A percentile compares a stretch with the other conserved stretches of the same genome.
Evolutionary conservation across 225 moss, liverwort and hornwort species (phyloP).

Genomic region (Marchantia paleacea): DNA sequence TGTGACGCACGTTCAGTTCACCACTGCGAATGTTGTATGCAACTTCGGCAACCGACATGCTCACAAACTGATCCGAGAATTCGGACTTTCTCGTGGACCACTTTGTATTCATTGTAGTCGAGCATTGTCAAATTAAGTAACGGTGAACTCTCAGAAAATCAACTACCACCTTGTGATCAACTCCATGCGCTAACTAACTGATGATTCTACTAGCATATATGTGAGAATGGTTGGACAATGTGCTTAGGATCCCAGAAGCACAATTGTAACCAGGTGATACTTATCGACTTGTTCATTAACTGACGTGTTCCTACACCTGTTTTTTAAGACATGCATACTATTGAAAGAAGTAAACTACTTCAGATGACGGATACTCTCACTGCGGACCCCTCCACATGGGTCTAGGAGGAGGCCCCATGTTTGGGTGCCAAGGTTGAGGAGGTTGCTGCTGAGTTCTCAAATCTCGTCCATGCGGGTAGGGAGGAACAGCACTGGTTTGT

Average conservation of each 20-base stretch:
- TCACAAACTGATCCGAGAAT: not conserved
- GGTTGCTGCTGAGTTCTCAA: conserved; percentile 37
- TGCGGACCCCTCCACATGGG: conserved; percentile 39
- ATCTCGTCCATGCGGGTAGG: conserved; percentile 31
- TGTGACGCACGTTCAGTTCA: not conserved
- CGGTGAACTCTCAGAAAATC: not conserved
- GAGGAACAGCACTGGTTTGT: conserved; percentile 15
- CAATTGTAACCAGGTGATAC: not conserved
- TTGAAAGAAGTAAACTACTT: not conserved
- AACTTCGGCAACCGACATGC: not conserved
- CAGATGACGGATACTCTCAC: not conserved
- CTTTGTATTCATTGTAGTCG: not conserved
- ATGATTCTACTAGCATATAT: not conserved
- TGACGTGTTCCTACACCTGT: not conserved
- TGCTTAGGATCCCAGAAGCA: not conserved
- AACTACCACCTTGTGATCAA: not conserved
- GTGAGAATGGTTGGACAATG: not conserved
- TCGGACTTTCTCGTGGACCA: not conserved
- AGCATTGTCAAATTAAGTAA: not conserved
- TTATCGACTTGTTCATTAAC: not conserved
- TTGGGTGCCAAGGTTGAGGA: conserved; percentile 30
- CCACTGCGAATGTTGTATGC: not conserved
- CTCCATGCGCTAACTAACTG: not conserved
- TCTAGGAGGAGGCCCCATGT: conserved; percentile 31
- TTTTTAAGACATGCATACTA: not conserved